A percentile compares a stretch with the other conserved stretches of the same genome.
These are phyloP conservation scores for Petrea volubilis DNA, from an alignment of 257 asterid genomes.

Conservation along the genomic window DNA sequence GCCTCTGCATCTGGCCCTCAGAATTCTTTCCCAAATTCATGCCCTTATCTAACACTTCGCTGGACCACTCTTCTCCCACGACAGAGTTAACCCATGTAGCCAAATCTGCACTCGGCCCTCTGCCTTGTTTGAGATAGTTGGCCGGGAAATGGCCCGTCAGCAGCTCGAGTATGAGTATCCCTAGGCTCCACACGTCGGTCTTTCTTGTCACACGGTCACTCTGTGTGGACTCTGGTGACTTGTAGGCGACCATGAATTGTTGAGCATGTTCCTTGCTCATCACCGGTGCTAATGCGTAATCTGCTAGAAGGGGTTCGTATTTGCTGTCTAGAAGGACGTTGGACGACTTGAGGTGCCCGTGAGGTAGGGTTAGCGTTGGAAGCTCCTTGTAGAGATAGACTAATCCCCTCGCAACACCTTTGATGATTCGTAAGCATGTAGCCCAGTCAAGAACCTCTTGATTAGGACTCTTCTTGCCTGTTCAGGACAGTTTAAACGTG, in stretches of 20 bases:
- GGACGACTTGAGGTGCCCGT: conserved; percentile 66
- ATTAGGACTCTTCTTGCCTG: conserved; percentile 40
- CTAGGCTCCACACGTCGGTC: conserved; percentile 70
- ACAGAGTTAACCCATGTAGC: conserved; percentile 65
- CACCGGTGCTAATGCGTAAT: conserved; percentile 51
- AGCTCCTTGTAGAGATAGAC: conserved; percentile 45
- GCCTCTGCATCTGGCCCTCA: conserved; percentile 57
- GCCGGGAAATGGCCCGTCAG: conserved; percentile 59
- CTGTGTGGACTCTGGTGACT: conserved; percentile 58
- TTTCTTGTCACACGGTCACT: conserved; percentile 35
- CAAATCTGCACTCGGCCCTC: conserved; percentile 52
- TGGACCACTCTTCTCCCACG: conserved; percentile 64
- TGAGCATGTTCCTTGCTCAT: conserved; percentile 57
- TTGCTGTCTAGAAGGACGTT: conserved; percentile 46
- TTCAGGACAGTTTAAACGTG: too few species aligned
- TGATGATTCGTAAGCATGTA: conserved; percentile 49
- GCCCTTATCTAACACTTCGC: conserved; percentile 62
- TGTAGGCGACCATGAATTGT: conserved; percentile 56
- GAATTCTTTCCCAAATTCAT: conserved; percentile 33
- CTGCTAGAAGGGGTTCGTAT: conserved; percentile 45
- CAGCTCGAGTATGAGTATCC: conserved; percentile 58
- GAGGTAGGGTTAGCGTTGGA: conserved; percentile 47
- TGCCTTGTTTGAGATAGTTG: conserved; percentile 55
- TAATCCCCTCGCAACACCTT: conserved; percentile 60
- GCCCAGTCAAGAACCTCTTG: conserved; percentile 58